Evolutionary conservation across 179 eudicot genomes (phyloP), one percentile per base, ranked within the genome.

Genomic region (Beta corolliflora): DNA sequence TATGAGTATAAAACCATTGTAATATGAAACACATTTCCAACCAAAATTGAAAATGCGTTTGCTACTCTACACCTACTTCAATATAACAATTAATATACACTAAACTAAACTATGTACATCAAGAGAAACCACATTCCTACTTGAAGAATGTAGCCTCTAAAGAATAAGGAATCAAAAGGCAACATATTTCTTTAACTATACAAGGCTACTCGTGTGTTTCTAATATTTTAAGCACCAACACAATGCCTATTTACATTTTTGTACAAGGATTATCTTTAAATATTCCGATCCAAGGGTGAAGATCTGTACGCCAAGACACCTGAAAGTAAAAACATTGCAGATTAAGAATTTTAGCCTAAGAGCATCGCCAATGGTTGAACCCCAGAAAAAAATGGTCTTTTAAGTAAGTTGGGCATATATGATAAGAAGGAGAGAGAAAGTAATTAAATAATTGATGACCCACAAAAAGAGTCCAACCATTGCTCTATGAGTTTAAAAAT

Each of bases 191-290:
- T 54, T 1, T 4, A 50, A 13, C 69, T 25, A 46, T 71, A 78
- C 88, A 88, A 65, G 65, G 60, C 61, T 79, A 71, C 72, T 78
- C 68, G 21, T 45, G 60, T 56, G n/a, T 76, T 12, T 44, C 72
- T 41, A 52, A 68, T 61, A 71, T 9, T 3, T 53, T 56, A 45
- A 45, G 68, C 66, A 77, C 78, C 60, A 73, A 45, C 45, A 74
- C 25, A 41, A 66, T 13, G 36, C 79, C 59, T 80, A 80, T 71
- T 45, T 48, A 81, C 75, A 84, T 25, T 23, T 77, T 71, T 81
- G 75, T 81, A 84, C 86, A 72, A 55, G 54, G 19, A 29, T 66
- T 48, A 53, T 55, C 82, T 52, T 64, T 23, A 65, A 41, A 55
- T 53, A 29, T 55, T 63, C 77, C 41, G 50, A 25, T 72, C 63